phyloP scores from a whole-genome alignment of 1,284 basidiomycete genomes.

The Vanrija sp. region DNA sequence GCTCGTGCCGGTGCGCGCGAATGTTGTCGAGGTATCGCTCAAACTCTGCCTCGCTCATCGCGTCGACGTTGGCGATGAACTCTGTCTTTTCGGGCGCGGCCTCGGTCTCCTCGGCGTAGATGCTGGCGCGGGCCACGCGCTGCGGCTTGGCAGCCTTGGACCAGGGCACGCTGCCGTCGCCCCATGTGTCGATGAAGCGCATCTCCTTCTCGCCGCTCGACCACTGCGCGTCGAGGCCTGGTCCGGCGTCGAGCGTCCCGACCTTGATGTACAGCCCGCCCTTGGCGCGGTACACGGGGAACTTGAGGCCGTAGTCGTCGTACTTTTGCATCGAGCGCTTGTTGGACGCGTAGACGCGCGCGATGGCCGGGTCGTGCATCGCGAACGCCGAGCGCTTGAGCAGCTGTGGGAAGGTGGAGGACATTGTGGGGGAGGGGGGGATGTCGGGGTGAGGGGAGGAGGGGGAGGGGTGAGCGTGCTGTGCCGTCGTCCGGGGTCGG shows the following conservation, averaged over 20 bases:
- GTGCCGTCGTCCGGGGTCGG: neutral
- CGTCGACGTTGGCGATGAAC: slow-evolving; percentile 41
- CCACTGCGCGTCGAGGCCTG: slow-evolving; percentile 38
- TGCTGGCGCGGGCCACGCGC: neutral
- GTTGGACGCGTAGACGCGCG: slow-evolving; percentile 45
- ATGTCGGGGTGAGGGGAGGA: neutral
- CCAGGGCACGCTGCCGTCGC: slow-evolving; percentile 37
- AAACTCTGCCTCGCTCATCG: slow-evolving; percentile 40
- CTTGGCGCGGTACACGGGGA: slow-evolving; percentile 28
- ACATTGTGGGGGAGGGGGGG: slow-evolving; percentile 19
- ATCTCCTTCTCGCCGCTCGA: slow-evolving; percentile 43
- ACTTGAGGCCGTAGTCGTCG: slow-evolving; percentile 47
- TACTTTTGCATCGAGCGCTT: slow-evolving; percentile 19
- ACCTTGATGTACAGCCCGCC: slow-evolving; percentile 41
- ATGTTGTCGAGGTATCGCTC: slow-evolving; percentile 35
- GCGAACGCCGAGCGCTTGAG: slow-evolving; percentile 42
- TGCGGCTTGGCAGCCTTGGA: neutral
- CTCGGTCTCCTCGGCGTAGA: slow-evolving; percentile 2
- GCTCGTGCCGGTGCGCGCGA: slow-evolving; percentile 21
- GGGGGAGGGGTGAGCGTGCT: neutral
- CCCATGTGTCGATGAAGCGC: slow-evolving; percentile 44
- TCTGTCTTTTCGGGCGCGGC: neutral
- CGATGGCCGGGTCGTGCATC: slow-evolving; percentile 45
- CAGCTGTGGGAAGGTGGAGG: slow-evolving; percentile 39
- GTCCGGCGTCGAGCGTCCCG: slow-evolving; percentile 33